These are phyloP conservation scores for Cercospora brassicicola DNA, from an alignment of 2,329 filamentous ascomycete genomes.

Conservation along the genomic window DNA sequence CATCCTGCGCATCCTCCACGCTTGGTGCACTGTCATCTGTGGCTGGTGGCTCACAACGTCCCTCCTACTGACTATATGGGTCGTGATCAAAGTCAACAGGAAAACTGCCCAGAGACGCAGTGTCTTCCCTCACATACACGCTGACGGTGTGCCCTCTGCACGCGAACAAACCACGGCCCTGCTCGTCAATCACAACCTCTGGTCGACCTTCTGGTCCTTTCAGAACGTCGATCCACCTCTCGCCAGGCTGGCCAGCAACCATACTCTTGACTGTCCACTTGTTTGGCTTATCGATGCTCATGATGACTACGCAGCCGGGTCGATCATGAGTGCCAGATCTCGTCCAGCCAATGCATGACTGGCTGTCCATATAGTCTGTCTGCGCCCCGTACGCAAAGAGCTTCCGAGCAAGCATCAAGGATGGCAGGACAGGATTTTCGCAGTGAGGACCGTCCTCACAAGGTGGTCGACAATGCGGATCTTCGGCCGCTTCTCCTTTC, in stretches of 20 bases:
- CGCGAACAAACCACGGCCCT: conserved; percentile 61
- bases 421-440: conserved; percentile 47
- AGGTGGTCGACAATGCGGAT: conserved; percentile 42
- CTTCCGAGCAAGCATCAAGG: conserved; percentile 62
- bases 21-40: neutral
- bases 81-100: conserved; percentile 21
- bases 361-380: conserved; percentile 62
- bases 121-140: conserved; percentile 61
- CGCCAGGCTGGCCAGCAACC: conserved; percentile 61
- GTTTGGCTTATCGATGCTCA: conserved; percentile 33
- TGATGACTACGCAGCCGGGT: conserved; percentile 38
- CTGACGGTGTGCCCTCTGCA: conserved; percentile 57
- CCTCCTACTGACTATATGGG: conserved; percentile 19
- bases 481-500: conserved; percentile 47
- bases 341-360: conserved; percentile 63
- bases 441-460: neutral
- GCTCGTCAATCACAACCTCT: conserved; percentile 58
- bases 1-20: neutral
- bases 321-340: conserved; percentile 50
- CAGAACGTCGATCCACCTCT: conserved; percentile 63
- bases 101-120: conserved; percentile 53
- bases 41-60: neutral
- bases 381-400: conserved; percentile 68
- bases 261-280: conserved; percentile 53
- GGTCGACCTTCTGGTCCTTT: conserved; percentile 55